Evolutionary conservation across 2,329 filamentous ascomycete species (phyloP), one percentile per base, ranked within the genome.

Genomic region (Xylariaceae sp.): DNA sequence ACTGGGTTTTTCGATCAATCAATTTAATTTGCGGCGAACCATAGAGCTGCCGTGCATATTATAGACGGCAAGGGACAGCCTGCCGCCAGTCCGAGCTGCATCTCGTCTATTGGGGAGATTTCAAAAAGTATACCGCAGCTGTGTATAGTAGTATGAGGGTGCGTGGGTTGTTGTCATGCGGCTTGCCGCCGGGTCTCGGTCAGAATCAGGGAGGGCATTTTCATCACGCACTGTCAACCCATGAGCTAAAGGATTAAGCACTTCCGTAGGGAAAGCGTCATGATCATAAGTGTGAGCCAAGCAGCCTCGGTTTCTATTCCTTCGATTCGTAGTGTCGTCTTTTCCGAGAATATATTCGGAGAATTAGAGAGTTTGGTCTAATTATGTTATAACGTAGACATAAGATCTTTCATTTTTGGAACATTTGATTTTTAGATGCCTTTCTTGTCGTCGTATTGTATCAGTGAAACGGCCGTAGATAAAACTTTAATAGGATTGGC

Each of bases 171-270:
- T 33, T 36, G 27, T 30, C 42, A 60, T 62, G 57, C 57, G 49
- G 44, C 46, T 18, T 50, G 43, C 59, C 57, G 57, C 50, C 50
- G 52, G 52, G 53, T 54, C 55, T 60, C 57, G 57, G 51, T 58
- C 54, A 52, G 44, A 44, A 27, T 54, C 49, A 51, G 36, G n/a
- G n/a, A n/a, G n/a, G n/a, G n/a, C n/a, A n/a, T n/a, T n/a, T n/a
- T n/a, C n/a, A n/a, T n/a, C n/a, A n/a, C n/a, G n/a, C n/a, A n/a
- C n/a, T 29, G 24, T 39, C n/a, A 46, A 48, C 41, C 35, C 35
- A 42, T 44, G 50, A 53, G 36, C 50, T 39, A 45, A 47, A 43
- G 30, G 35, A 27, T 39, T 30, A 46, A 35, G 29, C 40, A 36
- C 33, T 42, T 21, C 41, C 16, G 29, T 44, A 42, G n/a, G 24